phyloP scores from a whole-genome alignment of 1,139 yeast species.

The Pichia sp. region DNA sequence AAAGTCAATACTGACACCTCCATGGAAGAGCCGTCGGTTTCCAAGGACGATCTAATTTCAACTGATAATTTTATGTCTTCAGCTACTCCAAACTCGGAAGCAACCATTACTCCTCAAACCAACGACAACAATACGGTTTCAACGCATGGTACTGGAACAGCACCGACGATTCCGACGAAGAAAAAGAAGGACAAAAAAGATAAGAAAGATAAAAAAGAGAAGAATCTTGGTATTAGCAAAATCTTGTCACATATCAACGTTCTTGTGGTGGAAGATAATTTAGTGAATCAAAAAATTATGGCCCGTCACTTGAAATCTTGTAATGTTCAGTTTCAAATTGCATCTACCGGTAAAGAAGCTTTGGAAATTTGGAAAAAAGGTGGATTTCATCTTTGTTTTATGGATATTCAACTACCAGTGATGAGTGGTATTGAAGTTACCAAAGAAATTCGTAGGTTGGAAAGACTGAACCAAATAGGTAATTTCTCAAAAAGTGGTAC shows the following conservation, averaged over 20 bases:
- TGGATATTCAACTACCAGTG: constrained; percentile 94
- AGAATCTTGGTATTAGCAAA: constrained; percentile 32
- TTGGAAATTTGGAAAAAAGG: constrained; percentile 88
- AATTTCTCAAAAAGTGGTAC: constrained; percentile 26
- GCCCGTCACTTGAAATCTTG: constrained; percentile 88
- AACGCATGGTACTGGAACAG: neutral
- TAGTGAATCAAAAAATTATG: constrained; percentile 86
- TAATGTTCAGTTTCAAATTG: constrained; percentile 76
- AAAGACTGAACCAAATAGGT: constrained; percentile 74
- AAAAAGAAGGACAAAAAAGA: neutral
- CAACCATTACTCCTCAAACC: constrained; percentile 3
- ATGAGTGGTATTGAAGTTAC: constrained; percentile 92
- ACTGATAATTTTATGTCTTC: neutral
- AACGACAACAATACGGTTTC: neutral
- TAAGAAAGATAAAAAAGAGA: constrained; percentile 6
- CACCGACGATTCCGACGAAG: neutral
- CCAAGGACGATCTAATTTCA: neutral
- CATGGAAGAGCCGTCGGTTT: neutral
- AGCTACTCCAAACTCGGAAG: constrained; percentile 5
- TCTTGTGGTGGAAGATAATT: constrained; percentile 90
- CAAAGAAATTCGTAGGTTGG: constrained; percentile 77
- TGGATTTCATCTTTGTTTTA: constrained; percentile 82
- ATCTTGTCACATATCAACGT: constrained; percentile 80
- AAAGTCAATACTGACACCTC: constrained; percentile 5
- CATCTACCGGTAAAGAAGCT: constrained; percentile 89